Evolutionary conservation across 208 protist species (phyloP).

Genomic region (Vickermania ingenoplastis): DNA sequence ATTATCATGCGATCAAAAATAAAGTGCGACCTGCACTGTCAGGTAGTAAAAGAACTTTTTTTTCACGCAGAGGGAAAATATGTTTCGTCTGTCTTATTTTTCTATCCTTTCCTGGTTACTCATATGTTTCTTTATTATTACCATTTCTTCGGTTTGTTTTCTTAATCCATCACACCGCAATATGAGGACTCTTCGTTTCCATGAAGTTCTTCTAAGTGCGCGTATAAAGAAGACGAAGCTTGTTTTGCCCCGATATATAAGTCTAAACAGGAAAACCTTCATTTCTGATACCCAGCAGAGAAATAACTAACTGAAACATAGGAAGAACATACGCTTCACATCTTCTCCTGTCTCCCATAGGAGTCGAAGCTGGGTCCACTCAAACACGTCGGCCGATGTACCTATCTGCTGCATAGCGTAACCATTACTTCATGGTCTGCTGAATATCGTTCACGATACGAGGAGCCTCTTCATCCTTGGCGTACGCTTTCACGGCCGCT

Average conservation of each 20-base stretch:
- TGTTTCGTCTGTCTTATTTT: conserved; percentile 4
- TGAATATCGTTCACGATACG: conserved; percentile 55
- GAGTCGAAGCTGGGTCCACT: no score
- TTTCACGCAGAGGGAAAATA: not conserved
- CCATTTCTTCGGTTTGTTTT: not conserved
- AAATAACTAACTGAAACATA: not conserved
- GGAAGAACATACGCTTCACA: not conserved
- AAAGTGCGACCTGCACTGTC: no score
- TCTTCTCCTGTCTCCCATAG: no score
- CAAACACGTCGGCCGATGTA: not conserved
- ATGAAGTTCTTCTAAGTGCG: conserved; percentile 1
- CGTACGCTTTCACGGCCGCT: conserved; percentile 41
- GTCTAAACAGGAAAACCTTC: not conserved
- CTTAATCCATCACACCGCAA: not conserved
- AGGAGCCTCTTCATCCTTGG: conserved; percentile 61
- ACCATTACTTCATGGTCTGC: conserved; percentile 6
- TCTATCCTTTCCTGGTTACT: conserved; percentile 4
- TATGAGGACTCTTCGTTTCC: not conserved
- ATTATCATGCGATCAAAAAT: not conserved
- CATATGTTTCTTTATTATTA: conserved; percentile 5
- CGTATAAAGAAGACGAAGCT: not conserved
- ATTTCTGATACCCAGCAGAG: not conserved
- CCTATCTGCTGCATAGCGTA: not conserved
- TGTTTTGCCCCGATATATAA: not conserved
- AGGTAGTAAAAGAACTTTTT: not conserved